phyloP scores from a whole-genome alignment of 257 asterid species.

The Petrea volubilis region DNA sequence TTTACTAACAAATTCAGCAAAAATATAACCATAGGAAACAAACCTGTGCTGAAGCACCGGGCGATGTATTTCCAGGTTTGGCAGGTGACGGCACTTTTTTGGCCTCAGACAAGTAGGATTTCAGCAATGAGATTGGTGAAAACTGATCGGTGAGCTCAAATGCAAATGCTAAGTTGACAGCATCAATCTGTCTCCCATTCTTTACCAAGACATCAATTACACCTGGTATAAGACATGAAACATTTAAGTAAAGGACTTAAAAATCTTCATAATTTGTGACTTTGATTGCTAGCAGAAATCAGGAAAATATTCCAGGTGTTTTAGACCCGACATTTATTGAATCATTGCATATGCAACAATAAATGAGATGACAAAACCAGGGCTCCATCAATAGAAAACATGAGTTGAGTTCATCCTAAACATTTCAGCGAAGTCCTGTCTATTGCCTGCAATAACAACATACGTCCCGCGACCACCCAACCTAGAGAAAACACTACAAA shows the following conservation, averaged over 20 bases:
- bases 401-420: too few species aligned
- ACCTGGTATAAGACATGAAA: slow-evolving; percentile 54
- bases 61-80: slow-evolving; percentile 72
- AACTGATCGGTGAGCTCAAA: slow-evolving; percentile 86
- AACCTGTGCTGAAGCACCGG: slow-evolving; percentile 75
- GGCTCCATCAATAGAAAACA: too few species aligned
- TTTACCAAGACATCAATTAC: slow-evolving; percentile 81
- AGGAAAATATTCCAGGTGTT: neutral
- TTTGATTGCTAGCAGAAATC: neutral
- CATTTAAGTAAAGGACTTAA: slow-evolving; percentile 1
- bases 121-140: slow-evolving; percentile 71
- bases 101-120: slow-evolving; percentile 83
- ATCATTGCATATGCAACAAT: neutral
- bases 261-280: neutral
- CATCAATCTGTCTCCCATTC: slow-evolving; percentile 95
- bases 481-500: too few species aligned
- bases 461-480: too few species aligned
- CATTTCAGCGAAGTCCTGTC: too few species aligned
- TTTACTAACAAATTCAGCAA: slow-evolving; percentile 4
- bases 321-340: neutral
- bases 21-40: slow-evolving; percentile 21
- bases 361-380: neutral
- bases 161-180: slow-evolving; percentile 93
- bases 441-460: too few species aligned
- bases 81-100: slow-evolving; percentile 55